phyloP scores from a whole-genome alignment of 805 yeast genomes.

The Lachancea quebecensis region DNA sequence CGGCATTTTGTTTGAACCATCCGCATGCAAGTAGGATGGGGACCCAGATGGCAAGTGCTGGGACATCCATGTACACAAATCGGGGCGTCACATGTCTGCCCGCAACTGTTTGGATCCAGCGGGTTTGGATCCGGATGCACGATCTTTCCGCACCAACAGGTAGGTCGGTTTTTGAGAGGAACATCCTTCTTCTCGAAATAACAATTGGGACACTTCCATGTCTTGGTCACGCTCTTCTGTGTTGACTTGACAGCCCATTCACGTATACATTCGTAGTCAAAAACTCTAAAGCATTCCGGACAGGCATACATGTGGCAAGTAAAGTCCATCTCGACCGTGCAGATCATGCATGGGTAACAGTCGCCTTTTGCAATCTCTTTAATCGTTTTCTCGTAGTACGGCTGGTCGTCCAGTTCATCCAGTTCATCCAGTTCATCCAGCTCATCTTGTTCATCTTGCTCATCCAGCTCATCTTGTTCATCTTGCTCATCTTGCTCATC shows the following conservation, averaged over 20 bases:
- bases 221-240: conserved; percentile 48
- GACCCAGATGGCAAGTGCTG: conserved; percentile 80
- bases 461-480: conserved; percentile 1
- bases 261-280: conserved; percentile 74
- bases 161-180: conserved; percentile 38
- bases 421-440: not conserved
- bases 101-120: conserved; percentile 78
- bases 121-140: conserved; percentile 55
- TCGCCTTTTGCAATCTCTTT: conserved; percentile 39
- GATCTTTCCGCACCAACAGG: conserved; percentile 86
- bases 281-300: conserved; percentile 67
- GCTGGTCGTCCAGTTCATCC: conserved; percentile 22
- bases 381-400: conserved; percentile 28
- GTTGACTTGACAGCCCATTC: conserved; percentile 83
- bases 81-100: conserved; percentile 65
- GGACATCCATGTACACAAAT: conserved; percentile 71
- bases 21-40: conserved; percentile 76
- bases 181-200: conserved; percentile 43
- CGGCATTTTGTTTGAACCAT: conserved; percentile 59
- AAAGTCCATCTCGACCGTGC: conserved; percentile 73
- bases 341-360: conserved; percentile 77
- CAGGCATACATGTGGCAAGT: conserved; percentile 75
- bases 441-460: not conserved
- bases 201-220: conserved; percentile 84
- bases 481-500: conserved; percentile 12